Base-by-base conservation (phyloP, 768 basidiomycete genomes). In the Lepiota brunneoincarnata region DNA sequence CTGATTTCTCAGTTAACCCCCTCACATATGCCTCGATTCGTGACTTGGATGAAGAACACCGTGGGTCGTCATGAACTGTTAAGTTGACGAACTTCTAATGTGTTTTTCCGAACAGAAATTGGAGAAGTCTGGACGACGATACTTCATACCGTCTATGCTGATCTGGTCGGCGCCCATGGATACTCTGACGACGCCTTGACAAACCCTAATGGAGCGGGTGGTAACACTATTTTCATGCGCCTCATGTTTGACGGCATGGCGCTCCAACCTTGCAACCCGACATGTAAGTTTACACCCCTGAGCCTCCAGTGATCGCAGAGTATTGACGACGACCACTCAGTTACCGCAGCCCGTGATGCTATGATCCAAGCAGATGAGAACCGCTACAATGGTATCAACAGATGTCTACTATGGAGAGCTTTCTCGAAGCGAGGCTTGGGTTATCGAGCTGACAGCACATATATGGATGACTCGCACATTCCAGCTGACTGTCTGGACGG, bases 301-400 rank as follows among this genome's bases (percentile, higher is more conserved):
- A 12, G 15, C n/a, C 15, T 34, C 6, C 14, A 31, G n/a, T n/a
- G n/a, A n/a, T 15, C 28, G 6, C 34, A 10, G n/a, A 10, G 31
- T 12, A 43, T 17, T 46, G 44, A 21, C 15, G 17, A 31, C 26
- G n/a, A 4, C 17, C 12, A 15, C 37, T 38, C 21, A 74, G 77
- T 80, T 62, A 49, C 69, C 26, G 61, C 61, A 14, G 76, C 74
- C 6, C 73, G 80, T 37, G 70, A 74, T 58, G 78, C 78, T 2
- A 74, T 72, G 75, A 70, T 79, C 41, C 77, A 78, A 59, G 78
- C 80, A 3, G 80, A 81, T 59, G 65, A 57, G 26, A 78, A 77
- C 63, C 68, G 77, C 2, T 80, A 74, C 61, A 62, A 21, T 9
- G 77, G 78, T 15, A 69, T 67, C 6, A 75, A 81, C 64, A 69